Conservation (phyloP, 306 rosid genomes). For the Castanea mollissima region DNA sequence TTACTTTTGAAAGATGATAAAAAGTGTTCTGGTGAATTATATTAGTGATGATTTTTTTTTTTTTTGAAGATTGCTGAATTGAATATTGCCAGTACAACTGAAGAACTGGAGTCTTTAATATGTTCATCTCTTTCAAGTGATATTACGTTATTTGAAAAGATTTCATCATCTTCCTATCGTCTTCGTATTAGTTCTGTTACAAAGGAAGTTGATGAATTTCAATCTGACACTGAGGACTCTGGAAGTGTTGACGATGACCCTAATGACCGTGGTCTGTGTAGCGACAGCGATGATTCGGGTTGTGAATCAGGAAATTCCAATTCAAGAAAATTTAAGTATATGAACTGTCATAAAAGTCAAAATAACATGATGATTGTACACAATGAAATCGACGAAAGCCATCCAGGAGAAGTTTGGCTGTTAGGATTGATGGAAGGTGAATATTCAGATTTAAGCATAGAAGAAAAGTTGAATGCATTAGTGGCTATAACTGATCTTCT, state of each 20-base stretch:
- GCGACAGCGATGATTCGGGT: constrained; percentile 64
- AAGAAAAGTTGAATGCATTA: constrained; percentile 80
- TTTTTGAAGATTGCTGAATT: constrained; percentile 70
- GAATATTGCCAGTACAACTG: constrained; percentile 58
- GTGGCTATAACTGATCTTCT: constrained; percentile 87
- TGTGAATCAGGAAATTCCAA: constrained; percentile 43
- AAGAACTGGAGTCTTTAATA: constrained; percentile 70
- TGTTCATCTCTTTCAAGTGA: constrained; percentile 86
- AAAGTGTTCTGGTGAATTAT: not conserved
- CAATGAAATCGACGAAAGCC: constrained; percentile 94
- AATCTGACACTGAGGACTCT: constrained; percentile 78
- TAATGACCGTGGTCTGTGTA: constrained; percentile 40
- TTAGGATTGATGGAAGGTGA: constrained; percentile 92
- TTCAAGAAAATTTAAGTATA: constrained; percentile 32
- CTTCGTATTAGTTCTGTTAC: constrained; percentile 55
- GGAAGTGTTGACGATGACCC: constrained; percentile 76
- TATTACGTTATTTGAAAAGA: constrained; percentile 88
- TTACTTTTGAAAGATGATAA: not conserved
- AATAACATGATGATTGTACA: constrained; percentile 29
- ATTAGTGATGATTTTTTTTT: constrained; percentile 22
- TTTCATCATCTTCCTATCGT: constrained; percentile 85
- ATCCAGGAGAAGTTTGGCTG: constrained; percentile 88
- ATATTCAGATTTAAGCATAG: constrained; percentile 82
- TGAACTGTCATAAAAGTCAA: constrained; percentile 30
- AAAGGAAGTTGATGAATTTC: constrained; percentile 59